Conservation (phyloP, 208 protist species). For the Leptomonas pyrrhocoris region DNA sequence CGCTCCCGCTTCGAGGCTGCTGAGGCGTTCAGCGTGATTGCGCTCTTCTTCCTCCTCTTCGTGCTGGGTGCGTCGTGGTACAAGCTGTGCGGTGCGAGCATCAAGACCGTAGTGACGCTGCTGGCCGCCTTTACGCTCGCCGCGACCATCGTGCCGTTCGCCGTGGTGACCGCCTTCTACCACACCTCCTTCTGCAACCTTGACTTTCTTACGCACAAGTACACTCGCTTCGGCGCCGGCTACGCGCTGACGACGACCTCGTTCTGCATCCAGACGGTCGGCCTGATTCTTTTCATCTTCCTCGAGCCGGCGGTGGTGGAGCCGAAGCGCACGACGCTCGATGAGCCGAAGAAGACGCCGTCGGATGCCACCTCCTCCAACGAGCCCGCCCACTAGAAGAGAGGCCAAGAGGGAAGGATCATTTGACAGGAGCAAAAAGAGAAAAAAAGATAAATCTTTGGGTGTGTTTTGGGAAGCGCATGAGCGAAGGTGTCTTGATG, state of each 20-base stretch:
- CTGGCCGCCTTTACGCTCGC: slow-evolving; percentile 50
- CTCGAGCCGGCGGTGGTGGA: slow-evolving; percentile 41
- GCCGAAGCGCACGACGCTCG: not conserved
- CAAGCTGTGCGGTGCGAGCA: slow-evolving; percentile 40
- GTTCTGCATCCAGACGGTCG: slow-evolving; percentile 48
- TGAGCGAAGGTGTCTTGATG: too few relatives aligned
- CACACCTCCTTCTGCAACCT: slow-evolving; percentile 62
- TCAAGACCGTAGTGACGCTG: slow-evolving; percentile 38
- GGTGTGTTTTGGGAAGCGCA: too few relatives aligned
- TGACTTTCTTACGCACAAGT: slow-evolving; percentile 27
- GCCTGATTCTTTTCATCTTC: slow-evolving; percentile 48
- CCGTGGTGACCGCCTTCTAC: slow-evolving; percentile 57
- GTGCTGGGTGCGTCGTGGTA: slow-evolving; percentile 34
- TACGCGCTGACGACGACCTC: slow-evolving; percentile 52
- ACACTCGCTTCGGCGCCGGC: slow-evolving; percentile 48
- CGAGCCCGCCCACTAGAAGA: slow-evolving; percentile 2
- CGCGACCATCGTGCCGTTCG: slow-evolving; percentile 52
- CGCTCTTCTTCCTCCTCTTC: slow-evolving; percentile 50
- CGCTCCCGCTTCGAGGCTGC: slow-evolving; percentile 50
- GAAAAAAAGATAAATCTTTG: too few relatives aligned
- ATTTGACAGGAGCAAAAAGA: too few relatives aligned
- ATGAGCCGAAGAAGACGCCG: not conserved
- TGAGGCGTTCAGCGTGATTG: slow-evolving; percentile 61
- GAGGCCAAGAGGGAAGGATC: not conserved
- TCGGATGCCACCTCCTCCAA: slow-evolving; percentile 18